phyloP scores from a whole-genome alignment of 352 stramenopile genomes.

The Pythium dissimile region DNA sequence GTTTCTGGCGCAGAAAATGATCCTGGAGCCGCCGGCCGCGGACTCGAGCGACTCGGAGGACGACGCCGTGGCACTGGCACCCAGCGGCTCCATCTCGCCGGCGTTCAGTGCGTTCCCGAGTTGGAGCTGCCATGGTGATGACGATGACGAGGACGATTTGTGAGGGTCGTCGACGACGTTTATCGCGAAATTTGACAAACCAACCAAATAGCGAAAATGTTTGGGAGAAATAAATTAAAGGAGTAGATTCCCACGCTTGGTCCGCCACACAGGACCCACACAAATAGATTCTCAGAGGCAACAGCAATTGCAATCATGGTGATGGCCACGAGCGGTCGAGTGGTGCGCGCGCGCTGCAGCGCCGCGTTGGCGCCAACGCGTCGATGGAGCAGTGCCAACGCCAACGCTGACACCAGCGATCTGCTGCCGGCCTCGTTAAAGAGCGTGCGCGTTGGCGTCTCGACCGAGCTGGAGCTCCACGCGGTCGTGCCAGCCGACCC shows the following conservation, averaged over 20 bases:
- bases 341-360: background rate
- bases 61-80: conserved; percentile 11
- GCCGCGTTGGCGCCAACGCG: background rate
- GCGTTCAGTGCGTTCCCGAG: conserved; percentile 21
- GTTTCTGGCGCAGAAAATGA: conserved; percentile 89
- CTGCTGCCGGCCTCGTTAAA: conserved; percentile 16
- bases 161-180: background rate
- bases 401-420: background rate
- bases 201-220: background rate
- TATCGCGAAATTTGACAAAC: background rate
- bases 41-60: conserved; percentile 20
- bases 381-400: background rate
- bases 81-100: conserved; percentile 22
- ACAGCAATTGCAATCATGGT: too few relatives aligned
- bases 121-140: too few relatives aligned
- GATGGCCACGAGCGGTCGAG: too few relatives aligned
- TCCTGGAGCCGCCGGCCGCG: conserved; percentile 49
- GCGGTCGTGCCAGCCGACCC: conserved; percentile 28
- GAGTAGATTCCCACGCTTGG: too few relatives aligned
- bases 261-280: too few relatives aligned
- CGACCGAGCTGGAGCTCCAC: conserved; percentile 40
- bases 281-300: too few relatives aligned
- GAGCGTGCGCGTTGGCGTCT: conserved; percentile 37
- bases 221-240: too few relatives aligned
- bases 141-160: too few relatives aligned